Base-by-base conservation (phyloP, 2,329 filamentous ascomycete genomes). In the Paraphoma chrysanthemicola region DNA sequence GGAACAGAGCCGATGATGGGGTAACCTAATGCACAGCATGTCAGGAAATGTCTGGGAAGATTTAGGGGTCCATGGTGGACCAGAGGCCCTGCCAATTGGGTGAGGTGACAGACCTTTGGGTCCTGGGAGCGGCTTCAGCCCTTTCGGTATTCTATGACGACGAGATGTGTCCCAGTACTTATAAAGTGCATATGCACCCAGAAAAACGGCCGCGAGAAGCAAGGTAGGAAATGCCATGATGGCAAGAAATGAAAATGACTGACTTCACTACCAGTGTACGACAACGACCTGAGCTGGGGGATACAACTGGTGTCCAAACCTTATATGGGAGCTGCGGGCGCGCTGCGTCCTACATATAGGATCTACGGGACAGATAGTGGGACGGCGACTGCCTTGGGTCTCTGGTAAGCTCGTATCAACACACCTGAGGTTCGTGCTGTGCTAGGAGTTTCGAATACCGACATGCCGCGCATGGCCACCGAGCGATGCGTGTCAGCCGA, bases 1-100 rank as follows among this genome's bases (percentile, higher is more conserved):
- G 74, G 77, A 9, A 80, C 71, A 8, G 74, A 78, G 33, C 79
- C 79, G 39, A 81, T 65, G 43, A 80, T 67, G 2, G 79, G 79
- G 43, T 77, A 76, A 28, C 78, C 79, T 81, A 51, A n/a, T 38
- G 3, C 7, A 59, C 12, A 36, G 49, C 3, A 54, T 48, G 51
- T 70, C 48, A 68, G 61, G 17, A 48, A 31, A 4, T 42, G 6
- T 36, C n/a, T 45, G 46, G 7, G 31, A 30, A 30, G 30, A 31
- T 30, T 50, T 48, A 29, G 38, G 31, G 36, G 42, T 55, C 31
- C 41, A 52, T 33, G n/a, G 29, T 28, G 28, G 28, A 11, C 39
- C 38, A 39, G 18, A 18, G 14, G n/a, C 31, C 46, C 31, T 54
- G 45, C 48, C 54, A 51, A 52, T 54, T 14, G 17, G 23, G 17